Evolutionary conservation across 2,329 filamentous ascomycete genomes (phyloP), one percentile per base, ranked within the genome.

Genomic region (Penicillium oxalicum): DNA sequence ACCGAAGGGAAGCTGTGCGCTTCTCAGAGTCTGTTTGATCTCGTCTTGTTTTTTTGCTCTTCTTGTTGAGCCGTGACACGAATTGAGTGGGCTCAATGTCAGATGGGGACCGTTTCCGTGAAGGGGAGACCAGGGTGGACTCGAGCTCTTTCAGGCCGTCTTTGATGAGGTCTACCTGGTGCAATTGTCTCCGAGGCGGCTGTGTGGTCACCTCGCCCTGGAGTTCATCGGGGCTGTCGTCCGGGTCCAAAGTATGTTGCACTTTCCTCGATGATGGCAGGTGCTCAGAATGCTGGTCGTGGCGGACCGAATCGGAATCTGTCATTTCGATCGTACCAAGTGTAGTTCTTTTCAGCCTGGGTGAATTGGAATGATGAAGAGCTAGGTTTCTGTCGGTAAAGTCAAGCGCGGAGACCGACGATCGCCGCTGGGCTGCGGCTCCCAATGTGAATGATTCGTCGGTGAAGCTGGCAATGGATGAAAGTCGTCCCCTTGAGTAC

Each of bases 171-270:
- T 34, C 40, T 25, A 40, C 44, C 28, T 32, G 41, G 29, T 40
- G 27, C 12, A 60, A 40, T n/a, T 37, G 33, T 5, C 42, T 50
- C 7, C 57, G 56, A 25, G 54, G 24, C 26, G 54, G 59, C 4
- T 50, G 44, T 34, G 63, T 64, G 4, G 68, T 69, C 35, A 56
- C 63, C 8, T 59, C 67, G 9, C 68, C 69, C 48, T 72, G 70
- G 2, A 72, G 50, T 47, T 67, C 70, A 58, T 72, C 70, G 4
- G 68, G 59, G 47, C 70, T 72, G 35, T 71, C 69, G 35, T 61
- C 56, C n/a, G 46, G 41, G 25, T 52, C 55, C 13, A 47, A 49
- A 33, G 25, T 11, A 13, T 40, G 54, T 29, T 33, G 45, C 6
- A 49, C 35, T 2, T 28, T 47, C 41, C 53, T 46, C 3, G 37